Percentiles rank a stretch among this genome's conserved stretches.
Evolutionary conservation across 176 grass and related monocot genomes (phyloP).

Genomic region (Raddia guianensis): DNA sequence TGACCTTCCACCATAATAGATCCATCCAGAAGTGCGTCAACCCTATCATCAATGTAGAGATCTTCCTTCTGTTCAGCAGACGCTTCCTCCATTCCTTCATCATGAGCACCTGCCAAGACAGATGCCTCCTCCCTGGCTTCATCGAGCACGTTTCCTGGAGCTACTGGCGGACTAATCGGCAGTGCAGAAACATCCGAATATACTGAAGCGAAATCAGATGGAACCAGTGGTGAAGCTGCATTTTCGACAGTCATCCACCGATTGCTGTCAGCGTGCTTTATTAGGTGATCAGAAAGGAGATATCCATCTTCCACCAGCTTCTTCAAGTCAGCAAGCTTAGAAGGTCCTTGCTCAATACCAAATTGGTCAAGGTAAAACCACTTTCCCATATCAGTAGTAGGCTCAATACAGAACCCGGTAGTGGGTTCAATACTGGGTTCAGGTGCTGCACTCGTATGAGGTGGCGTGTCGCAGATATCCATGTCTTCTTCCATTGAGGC

Average conservation of each 20-base stretch:
- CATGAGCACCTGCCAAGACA: conserved; percentile 33
- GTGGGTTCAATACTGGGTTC: conserved; percentile 39
- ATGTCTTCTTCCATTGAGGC: conserved; percentile 97
- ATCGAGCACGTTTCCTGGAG: conserved; percentile 78
- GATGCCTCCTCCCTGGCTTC: conserved; percentile 60
- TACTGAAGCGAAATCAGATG: conserved; percentile 53
- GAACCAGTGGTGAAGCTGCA: conserved; percentile 77
- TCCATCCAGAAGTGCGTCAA: conserved; percentile 79
- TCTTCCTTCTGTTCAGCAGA: conserved; percentile 58
- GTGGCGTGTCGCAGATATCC: conserved; percentile 98
- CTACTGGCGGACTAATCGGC: conserved; percentile 51
- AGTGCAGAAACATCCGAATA: conserved; percentile 57
- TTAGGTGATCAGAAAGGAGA: conserved; percentile 94
- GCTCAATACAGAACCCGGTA: conserved; percentile 29
- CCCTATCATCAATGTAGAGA: conserved; percentile 82
- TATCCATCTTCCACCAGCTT: conserved; percentile 76
- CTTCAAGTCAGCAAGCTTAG: conserved; percentile 74
- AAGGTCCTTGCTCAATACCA: conserved; percentile 85
- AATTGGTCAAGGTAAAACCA: conserved; percentile 95
- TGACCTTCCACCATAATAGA: conserved; percentile 62
- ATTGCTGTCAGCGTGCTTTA: conserved; percentile 88
- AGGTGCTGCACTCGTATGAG: conserved; percentile 60
- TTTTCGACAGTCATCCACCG: conserved; percentile 92
- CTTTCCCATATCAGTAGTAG: conserved; percentile 52
- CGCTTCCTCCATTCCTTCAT: conserved; percentile 50